phyloP scores from a whole-genome alignment of 2,329 filamentous ascomycete species.

The Sclerotiophoma versabilis region DNA sequence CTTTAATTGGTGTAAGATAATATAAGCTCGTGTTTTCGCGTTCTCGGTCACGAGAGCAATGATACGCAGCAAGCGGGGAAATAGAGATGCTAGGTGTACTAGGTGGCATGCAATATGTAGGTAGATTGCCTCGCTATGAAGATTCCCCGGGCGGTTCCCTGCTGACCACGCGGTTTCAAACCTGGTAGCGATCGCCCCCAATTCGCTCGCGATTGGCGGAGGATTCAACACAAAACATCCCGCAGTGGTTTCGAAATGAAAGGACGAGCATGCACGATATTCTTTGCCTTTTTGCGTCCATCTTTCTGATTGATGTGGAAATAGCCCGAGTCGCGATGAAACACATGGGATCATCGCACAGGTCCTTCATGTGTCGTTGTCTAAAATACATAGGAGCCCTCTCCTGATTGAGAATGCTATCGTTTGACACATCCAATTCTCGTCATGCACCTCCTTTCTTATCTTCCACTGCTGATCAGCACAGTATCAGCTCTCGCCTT shows the following conservation, averaged over 20 bases:
- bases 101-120: neutral
- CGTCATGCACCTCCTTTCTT: conserved; percentile 24
- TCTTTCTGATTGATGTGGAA: neutral
- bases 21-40: too few relatives aligned
- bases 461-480: conserved; percentile 27
- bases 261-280: neutral
- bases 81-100: neutral
- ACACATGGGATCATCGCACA: neutral
- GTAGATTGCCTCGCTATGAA: conserved; percentile 1
- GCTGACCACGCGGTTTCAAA: conserved; percentile 6
- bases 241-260: conserved; percentile 5
- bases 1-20: too few relatives aligned
- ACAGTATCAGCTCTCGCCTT: conserved; percentile 50
- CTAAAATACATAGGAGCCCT: neutral
- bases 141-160: conserved; percentile 1
- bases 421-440: neutral
- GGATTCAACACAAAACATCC: conserved; percentile 4
- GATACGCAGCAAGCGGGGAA: neutral
- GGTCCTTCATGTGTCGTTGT: neutral
- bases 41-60: neutral
- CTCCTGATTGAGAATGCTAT: neutral
- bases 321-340: neutral
- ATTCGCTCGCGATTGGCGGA: conserved; percentile 10
- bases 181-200: conserved; percentile 9
- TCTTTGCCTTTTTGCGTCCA: neutral